Evolutionary conservation across 2,329 filamentous ascomycete species (phyloP).

Genomic region (Verticillium nonalfalfae): DNA sequence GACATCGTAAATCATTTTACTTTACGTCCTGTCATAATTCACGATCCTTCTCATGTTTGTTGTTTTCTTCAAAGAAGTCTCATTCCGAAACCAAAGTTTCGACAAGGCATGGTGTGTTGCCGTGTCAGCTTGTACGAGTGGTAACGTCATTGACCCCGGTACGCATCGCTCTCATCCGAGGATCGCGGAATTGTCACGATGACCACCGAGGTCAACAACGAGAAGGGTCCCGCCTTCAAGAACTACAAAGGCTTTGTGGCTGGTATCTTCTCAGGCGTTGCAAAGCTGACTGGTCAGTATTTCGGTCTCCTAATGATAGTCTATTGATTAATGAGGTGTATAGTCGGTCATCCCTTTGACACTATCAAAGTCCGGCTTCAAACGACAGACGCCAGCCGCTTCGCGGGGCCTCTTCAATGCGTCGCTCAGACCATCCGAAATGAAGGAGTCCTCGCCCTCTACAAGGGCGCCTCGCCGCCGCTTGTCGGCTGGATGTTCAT

Average conservation of each 20-base stretch:
- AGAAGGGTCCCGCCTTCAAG: constrained; percentile 30
- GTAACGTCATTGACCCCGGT: not conserved
- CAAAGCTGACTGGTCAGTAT: constrained; percentile 72
- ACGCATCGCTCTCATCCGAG: not conserved
- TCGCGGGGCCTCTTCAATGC: constrained; percentile 82
- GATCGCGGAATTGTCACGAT: not conserved
- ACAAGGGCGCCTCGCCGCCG: constrained; percentile 91
- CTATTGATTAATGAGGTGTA: not conserved
- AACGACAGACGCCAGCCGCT: constrained; percentile 70
- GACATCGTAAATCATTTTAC: not conserved
- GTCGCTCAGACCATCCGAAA: constrained; percentile 76
- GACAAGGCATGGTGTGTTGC: not conserved
- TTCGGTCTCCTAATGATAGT: not conserved
- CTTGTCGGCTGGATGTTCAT: constrained; percentile 97
- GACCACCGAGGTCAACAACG: constrained; percentile 13
- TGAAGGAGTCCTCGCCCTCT: constrained; percentile 79
- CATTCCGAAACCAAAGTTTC: not conserved
- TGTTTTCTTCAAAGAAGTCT: not conserved
- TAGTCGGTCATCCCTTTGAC: constrained; percentile 75
- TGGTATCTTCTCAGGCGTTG: constrained; percentile 90
- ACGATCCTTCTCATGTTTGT: no score
- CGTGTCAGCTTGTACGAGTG: not conserved
- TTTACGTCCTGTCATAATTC: not conserved
- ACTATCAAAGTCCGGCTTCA: constrained; percentile 96
- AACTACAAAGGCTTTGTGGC: constrained; percentile 96